phyloP scores from a whole-genome alignment of 1,284 basidiomycete species.

The Omphalotus olearius region DNA sequence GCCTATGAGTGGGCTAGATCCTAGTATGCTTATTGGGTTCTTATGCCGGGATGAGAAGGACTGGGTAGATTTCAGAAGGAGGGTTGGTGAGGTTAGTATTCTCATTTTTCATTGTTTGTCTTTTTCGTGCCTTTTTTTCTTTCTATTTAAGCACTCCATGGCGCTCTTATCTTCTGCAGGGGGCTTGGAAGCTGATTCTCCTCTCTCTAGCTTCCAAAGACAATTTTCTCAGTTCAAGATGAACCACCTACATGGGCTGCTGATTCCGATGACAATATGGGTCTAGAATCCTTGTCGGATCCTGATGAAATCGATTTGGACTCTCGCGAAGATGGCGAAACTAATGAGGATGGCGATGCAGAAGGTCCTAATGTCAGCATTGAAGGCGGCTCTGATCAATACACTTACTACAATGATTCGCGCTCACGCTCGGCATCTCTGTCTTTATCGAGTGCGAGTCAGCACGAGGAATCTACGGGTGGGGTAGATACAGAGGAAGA shows the following conservation, averaged over 20 bases:
- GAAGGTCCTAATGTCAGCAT: conserved; percentile 24
- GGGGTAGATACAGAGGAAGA: conserved; percentile 59
- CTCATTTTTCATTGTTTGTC: conserved; percentile 11
- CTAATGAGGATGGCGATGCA: conserved; percentile 34
- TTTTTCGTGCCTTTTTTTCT: conserved; percentile 9
- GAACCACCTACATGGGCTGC: conserved; percentile 81
- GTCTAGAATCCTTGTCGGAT: conserved; percentile 77
- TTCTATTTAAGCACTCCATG: too few relatives aligned
- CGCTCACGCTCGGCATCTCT: conserved; percentile 36
- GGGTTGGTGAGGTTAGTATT: conserved; percentile 64
- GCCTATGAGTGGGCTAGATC: conserved; percentile 87
- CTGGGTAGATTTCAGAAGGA: conserved; percentile 76
- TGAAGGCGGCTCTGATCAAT: not conserved
- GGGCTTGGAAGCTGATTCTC: not conserved
- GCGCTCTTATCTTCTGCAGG: too few relatives aligned
- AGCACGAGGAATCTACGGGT: conserved; percentile 14
- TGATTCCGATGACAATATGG: conserved; percentile 70
- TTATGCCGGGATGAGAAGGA: conserved; percentile 79
- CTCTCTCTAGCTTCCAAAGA: conserved; percentile 58
- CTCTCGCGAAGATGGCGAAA: conserved; percentile 34
- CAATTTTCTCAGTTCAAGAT: conserved; percentile 81
- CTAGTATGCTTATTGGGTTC: conserved; percentile 96
- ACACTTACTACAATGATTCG: conserved; percentile 44
- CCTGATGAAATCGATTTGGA: conserved; percentile 60
- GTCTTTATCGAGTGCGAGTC: conserved; percentile 32